Evolutionary conservation across 2,329 filamentous ascomycete species (phyloP).

Genomic region (Clarireedia paspali): DNA sequence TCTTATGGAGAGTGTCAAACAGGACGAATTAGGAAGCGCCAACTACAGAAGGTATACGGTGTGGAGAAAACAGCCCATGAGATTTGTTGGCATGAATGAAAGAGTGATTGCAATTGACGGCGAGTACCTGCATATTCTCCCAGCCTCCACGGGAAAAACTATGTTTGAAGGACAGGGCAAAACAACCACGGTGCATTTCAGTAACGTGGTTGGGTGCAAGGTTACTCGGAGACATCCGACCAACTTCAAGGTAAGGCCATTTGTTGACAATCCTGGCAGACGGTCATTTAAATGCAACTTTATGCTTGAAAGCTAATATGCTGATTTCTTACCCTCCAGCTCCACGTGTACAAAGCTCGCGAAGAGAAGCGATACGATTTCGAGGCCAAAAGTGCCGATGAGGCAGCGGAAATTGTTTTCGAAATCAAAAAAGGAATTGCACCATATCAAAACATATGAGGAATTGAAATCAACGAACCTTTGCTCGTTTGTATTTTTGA

Average conservation of each 20-base stretch:
- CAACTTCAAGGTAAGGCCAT: conserved; percentile 61
- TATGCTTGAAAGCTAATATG: too few relatives aligned
- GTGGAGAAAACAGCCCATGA: conserved; percentile 75
- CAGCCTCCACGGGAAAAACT: conserved; percentile 56
- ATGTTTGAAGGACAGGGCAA: conserved; percentile 57
- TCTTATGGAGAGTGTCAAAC: conserved; percentile 53
- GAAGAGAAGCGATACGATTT: conserved; percentile 82
- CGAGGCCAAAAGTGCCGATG: conserved; percentile 63
- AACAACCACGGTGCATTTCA: conserved; percentile 76
- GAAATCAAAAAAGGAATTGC: conserved; percentile 72
- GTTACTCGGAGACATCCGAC: conserved; percentile 72
- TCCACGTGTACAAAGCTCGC: conserved; percentile 65
- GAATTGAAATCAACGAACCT: neutral
- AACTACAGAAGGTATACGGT: conserved; percentile 73
- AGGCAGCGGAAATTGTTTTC: conserved; percentile 70
- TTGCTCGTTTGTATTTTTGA: neutral
- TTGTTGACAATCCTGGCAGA: neutral
- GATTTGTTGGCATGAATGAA: conserved; percentile 68
- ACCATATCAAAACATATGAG: conserved; percentile 40
- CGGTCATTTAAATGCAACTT: too few relatives aligned
- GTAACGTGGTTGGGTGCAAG: conserved; percentile 74
- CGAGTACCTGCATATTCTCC: conserved; percentile 82
- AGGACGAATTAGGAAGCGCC: conserved; percentile 48
- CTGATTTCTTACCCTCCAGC: conserved; percentile 31
- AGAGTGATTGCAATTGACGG: conserved; percentile 73